Evolutionary conservation across 208 protist genomes (phyloP).

Genomic region (Zelonia costaricensis): DNA sequence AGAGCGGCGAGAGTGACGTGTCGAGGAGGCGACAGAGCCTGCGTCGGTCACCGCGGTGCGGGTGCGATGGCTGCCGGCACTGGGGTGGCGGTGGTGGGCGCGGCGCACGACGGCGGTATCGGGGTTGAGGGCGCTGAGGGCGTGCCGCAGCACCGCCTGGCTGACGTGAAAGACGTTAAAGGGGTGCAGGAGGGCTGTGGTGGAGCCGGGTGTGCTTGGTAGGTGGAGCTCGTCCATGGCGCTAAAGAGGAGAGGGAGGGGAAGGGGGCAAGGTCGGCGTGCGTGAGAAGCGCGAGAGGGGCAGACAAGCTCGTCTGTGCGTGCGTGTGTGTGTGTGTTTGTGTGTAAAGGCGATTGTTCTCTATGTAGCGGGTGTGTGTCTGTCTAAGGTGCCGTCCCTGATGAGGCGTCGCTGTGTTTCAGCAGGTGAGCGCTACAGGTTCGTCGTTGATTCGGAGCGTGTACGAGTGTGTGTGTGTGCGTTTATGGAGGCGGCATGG

Average conservation of each 20-base stretch:
- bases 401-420: no score
- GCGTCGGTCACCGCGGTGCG: constrained; percentile 6
- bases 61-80: no score
- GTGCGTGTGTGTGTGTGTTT: not conserved
- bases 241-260: not conserved
- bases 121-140: constrained; percentile 53
- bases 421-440: no score
- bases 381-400: no score
- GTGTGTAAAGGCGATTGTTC: not conserved
- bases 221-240: constrained; percentile 16
- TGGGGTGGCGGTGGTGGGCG: constrained; percentile 19
- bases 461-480: not conserved
- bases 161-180: constrained; percentile 43
- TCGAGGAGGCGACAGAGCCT: constrained; percentile 28
- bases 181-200: constrained; percentile 53
- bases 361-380: no score
- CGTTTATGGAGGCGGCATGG: not conserved
- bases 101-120: constrained; percentile 59
- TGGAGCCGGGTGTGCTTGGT: constrained; percentile 24
- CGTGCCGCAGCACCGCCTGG: constrained; percentile 38
- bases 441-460: not conserved
- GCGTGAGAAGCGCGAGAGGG: not conserved
- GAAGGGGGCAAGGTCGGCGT: not conserved
- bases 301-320: not conserved
- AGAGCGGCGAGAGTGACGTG: constrained; percentile 15